Conservation (phyloP, 805 yeast species). For the Starmera amethionina region DNA sequence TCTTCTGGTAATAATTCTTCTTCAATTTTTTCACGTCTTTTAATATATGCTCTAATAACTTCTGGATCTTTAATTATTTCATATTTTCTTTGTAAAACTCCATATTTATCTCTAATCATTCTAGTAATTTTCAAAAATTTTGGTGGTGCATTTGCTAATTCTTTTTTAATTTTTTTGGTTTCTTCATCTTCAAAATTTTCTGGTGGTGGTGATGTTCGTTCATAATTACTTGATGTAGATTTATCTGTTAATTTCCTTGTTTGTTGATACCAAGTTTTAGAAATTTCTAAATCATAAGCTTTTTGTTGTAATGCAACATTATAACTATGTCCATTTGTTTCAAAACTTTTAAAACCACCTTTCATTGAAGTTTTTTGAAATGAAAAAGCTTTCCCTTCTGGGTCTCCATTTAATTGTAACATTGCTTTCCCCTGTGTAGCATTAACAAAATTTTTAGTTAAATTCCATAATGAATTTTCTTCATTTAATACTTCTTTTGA, state of each 20-base stretch:
- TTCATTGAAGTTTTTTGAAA: constrained; percentile 89
- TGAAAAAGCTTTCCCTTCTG: constrained; percentile 83
- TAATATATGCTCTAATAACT: constrained; percentile 76
- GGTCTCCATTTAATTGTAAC: constrained; percentile 93
- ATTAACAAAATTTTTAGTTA: constrained; percentile 81
- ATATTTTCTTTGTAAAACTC: constrained; percentile 71
- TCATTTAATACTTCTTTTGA: constrained; percentile 52
- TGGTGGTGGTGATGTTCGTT: neutral
- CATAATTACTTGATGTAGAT: constrained; percentile 4
- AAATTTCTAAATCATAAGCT: constrained; percentile 84
- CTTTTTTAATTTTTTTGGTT: neutral
- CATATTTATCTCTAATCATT: constrained; percentile 74
- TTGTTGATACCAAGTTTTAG: constrained; percentile 85
- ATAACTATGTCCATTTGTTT: constrained; percentile 57
- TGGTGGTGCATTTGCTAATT: neutral
- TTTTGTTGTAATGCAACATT: constrained; percentile 82
- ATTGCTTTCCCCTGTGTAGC: constrained; percentile 96
- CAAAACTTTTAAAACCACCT: constrained; percentile 62
- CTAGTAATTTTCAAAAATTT: constrained; percentile 60
- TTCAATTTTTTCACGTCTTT: constrained; percentile 49
- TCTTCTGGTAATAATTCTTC: constrained; percentile 68
- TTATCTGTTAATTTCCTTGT: constrained; percentile 42
- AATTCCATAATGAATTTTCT: constrained; percentile 89
- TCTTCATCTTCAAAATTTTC: neutral
- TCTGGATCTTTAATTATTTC: constrained; percentile 79